Conservation (phyloP, 192 early-diverging fungal genomes). For the Linnemannia hyalina region DNA sequence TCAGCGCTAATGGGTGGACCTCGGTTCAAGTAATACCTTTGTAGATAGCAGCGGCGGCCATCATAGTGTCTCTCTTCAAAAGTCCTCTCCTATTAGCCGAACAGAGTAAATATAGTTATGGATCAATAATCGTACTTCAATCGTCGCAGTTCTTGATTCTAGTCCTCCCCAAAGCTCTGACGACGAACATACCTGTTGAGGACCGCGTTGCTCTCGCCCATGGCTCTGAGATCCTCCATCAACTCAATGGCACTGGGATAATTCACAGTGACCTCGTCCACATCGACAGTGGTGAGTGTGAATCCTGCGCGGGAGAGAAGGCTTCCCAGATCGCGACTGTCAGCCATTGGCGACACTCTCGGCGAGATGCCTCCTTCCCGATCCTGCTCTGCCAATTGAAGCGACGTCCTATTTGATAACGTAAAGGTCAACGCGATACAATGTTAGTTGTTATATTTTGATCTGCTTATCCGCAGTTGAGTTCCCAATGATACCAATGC, state of each 20-base stretch:
- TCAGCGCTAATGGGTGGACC: too few relatives aligned
- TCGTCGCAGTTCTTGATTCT: not conserved
- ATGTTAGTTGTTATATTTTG: not conserved
- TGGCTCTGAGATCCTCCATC: slow-evolving; percentile 87
- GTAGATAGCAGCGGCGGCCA: slow-evolving; percentile 90
- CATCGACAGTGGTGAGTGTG: slow-evolving; percentile 91
- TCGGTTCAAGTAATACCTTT: slow-evolving; percentile 68
- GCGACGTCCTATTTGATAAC: slow-evolving; percentile 71
- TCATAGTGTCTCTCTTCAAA: slow-evolving; percentile 84
- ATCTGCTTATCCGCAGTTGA: not conserved
- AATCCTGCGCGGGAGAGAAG: slow-evolving; percentile 89
- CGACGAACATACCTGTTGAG: slow-evolving; percentile 67
- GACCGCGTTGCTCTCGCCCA: slow-evolving; percentile 97
- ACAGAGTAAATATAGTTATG: not conserved
- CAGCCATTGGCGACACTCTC: slow-evolving; percentile 91
- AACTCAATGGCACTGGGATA: slow-evolving; percentile 95
- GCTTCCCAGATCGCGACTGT: slow-evolving; percentile 80
- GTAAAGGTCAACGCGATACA: not conserved
- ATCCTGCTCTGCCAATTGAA: slow-evolving; percentile 95
- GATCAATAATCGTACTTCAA: not conserved
- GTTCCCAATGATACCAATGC: not conserved
- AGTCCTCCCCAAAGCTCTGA: not conserved
- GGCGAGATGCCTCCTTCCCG: slow-evolving; percentile 91
- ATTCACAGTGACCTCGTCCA: slow-evolving; percentile 91
- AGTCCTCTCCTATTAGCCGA: slow-evolving; percentile 67